These are phyloP conservation scores for Marasmius sp. DNA, from an alignment of 1,284 basidiomycete genomes.

Conservation along the genomic window DNA sequence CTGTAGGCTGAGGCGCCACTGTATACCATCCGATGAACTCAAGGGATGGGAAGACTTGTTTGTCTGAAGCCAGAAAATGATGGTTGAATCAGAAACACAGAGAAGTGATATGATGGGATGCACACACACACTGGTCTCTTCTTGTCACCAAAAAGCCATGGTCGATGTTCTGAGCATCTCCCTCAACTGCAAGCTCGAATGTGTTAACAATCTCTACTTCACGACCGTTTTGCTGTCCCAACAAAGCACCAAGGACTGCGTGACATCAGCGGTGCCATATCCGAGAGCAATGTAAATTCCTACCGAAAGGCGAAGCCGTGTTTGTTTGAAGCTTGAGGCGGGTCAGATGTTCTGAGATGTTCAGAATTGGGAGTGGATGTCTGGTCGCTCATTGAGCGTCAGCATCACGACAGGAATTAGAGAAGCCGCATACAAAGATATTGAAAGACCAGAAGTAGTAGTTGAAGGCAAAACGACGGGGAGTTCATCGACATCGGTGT, in stretches of 20 bases:
- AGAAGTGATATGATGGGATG: neutral
- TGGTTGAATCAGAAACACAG: neutral
- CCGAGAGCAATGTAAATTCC: conserved; percentile 16
- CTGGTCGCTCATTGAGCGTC: conserved; percentile 42
- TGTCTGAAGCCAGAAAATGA: conserved; percentile 58
- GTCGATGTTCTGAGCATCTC: conserved; percentile 61
- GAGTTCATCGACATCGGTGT: conserved; percentile 59
- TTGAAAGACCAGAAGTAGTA: conserved; percentile 66
- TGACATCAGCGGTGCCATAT: conserved; percentile 1
- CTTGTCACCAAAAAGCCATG: conserved; percentile 81
- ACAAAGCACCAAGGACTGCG: conserved; percentile 86
- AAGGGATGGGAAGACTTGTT: conserved; percentile 95
- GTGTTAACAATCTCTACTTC: conserved; percentile 96
- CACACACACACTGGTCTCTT: conserved; percentile 81
- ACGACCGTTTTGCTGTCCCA: conserved; percentile 93
- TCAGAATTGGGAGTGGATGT: conserved; percentile 94
- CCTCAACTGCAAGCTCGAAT: conserved; percentile 82
- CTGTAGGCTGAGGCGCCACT: conserved; percentile 70
- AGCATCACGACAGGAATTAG: conserved; percentile 5
- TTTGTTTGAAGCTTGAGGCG: conserved; percentile 77
- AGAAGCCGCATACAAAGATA: conserved; percentile 57
- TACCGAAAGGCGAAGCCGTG: conserved; percentile 64
- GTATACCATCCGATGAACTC: conserved; percentile 98
- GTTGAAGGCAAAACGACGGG: conserved; percentile 70
- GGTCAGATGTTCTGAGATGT: conserved; percentile 94